Evolutionary conservation across 2,329 filamentous ascomycete species (phyloP).

Genomic region (Colletotrichum scovillei): DNA sequence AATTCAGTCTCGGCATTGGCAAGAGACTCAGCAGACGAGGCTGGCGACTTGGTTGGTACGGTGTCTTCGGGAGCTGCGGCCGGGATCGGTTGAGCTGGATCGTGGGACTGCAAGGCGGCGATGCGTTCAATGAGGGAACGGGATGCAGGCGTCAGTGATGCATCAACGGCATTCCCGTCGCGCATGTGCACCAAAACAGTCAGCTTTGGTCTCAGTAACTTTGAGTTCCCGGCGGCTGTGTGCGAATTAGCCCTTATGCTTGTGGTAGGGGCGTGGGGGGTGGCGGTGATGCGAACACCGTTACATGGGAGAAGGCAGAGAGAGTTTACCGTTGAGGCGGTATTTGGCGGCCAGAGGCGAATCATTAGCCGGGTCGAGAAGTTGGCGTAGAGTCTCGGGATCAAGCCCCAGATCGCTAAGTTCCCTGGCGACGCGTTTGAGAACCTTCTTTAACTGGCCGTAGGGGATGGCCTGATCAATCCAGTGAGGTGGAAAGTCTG

Average conservation of each 20-base stretch:
- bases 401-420: slow-evolving; percentile 78
- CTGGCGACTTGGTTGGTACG: background rate
- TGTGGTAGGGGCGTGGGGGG: background rate
- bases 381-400: slow-evolving; percentile 73
- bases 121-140: slow-evolving; percentile 72
- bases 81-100: background rate
- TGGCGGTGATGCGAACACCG: background rate
- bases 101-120: slow-evolving; percentile 48
- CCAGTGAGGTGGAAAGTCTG: slow-evolving; percentile 79
- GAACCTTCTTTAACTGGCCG: slow-evolving; percentile 86
- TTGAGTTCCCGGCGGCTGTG: slow-evolving; percentile 51
- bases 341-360: slow-evolving; percentile 64
- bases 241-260: background rate
- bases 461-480: slow-evolving; percentile 84
- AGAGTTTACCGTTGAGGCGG: slow-evolving; percentile 61
- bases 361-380: slow-evolving; percentile 65
- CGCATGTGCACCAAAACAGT: slow-evolving; percentile 75
- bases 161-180: slow-evolving; percentile 76
- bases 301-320: background rate
- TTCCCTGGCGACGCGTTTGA: slow-evolving; percentile 82
- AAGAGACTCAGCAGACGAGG: background rate
- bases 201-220: slow-evolving; percentile 73
- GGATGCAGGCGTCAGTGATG: slow-evolving; percentile 73
- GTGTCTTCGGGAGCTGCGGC: background rate
- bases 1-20: background rate